A percentile compares a stretch with the other conserved stretches of the same genome.
These are phyloP conservation scores for Aspergillus novofumigatus DNA, from an alignment of 2,329 filamentous ascomycete species.

Conservation along the genomic window DNA sequence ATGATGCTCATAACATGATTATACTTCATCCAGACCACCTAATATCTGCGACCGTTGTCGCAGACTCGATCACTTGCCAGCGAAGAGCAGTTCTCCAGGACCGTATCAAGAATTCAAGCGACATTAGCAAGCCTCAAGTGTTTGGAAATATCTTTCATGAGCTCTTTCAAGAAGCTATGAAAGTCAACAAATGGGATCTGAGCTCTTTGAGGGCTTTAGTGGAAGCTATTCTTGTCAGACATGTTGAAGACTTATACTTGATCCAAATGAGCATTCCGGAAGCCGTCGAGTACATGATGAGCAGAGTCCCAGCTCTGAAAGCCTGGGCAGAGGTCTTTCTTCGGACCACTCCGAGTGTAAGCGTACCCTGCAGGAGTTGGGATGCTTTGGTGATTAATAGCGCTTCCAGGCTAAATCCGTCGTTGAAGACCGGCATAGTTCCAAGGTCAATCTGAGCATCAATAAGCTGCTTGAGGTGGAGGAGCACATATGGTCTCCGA, in stretches of 20 bases:
- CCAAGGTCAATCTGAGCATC: slow-evolving; percentile 75
- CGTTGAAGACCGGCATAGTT: slow-evolving; percentile 73
- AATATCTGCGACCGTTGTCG: slow-evolving; percentile 89
- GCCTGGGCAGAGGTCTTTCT: slow-evolving; percentile 83
- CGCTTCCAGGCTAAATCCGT: slow-evolving; percentile 59
- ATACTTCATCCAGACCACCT: slow-evolving; percentile 94
- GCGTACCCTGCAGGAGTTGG: slow-evolving; percentile 15
- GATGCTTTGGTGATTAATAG: slow-evolving; percentile 24
- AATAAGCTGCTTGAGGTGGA: slow-evolving; percentile 94
- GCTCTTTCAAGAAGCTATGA: slow-evolving; percentile 86
- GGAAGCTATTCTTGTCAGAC: slow-evolving; percentile 64
- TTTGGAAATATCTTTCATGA: slow-evolving; percentile 95
- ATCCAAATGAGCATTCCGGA: slow-evolving; percentile 71
- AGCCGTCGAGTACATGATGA: slow-evolving; percentile 73
- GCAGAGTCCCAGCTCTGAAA: slow-evolving; percentile 77
- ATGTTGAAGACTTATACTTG: slow-evolving; percentile 84
- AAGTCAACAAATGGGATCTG: slow-evolving; percentile 75
- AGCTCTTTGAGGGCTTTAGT: slow-evolving; percentile 64
- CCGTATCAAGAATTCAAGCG: slow-evolving; percentile 84
- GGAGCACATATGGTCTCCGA: slow-evolving; percentile 96
- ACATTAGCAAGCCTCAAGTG: slow-evolving; percentile 73
- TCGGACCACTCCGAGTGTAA: slow-evolving; percentile 62
- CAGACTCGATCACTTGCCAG: slow-evolving; percentile 91
- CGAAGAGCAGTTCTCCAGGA: slow-evolving; percentile 91
- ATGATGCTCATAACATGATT: slow-evolving; percentile 79